phyloP scores from a whole-genome alignment of 1,284 basidiomycete species.

The Anthracocystis walkeri region DNA sequence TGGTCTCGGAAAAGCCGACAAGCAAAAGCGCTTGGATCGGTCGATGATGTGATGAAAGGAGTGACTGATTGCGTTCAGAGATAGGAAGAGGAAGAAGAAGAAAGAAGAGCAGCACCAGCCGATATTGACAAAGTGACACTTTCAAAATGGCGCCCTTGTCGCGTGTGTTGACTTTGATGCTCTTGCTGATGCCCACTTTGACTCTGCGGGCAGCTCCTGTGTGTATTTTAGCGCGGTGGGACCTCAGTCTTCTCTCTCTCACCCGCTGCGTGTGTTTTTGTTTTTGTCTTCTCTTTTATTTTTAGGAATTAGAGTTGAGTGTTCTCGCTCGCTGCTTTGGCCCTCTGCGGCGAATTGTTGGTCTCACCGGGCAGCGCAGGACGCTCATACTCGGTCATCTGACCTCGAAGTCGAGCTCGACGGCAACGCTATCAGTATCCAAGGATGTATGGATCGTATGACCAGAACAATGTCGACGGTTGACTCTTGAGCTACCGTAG shows the following conservation, averaged over 20 bases:
- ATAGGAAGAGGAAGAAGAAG: not conserved
- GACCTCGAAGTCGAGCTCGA: no score
- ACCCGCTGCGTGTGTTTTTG: not conserved
- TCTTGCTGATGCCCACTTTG: not conserved
- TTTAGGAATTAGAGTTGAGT: constrained; percentile 1
- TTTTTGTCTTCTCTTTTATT: not conserved
- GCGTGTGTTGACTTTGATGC: not conserved
- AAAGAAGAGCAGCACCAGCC: no score
- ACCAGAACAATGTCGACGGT: no score
- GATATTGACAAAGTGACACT: not conserved
- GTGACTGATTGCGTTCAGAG: not conserved
- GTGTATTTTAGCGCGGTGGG: not conserved
- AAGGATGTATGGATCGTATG: no score
- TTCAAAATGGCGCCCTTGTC: not conserved
- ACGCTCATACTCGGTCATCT: no score
- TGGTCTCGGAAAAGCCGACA: constrained; percentile 11
- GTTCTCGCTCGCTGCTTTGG: not conserved
- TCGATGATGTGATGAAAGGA: no score
- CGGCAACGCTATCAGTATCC: no score
- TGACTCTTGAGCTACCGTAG: no score
- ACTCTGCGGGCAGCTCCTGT: not conserved
- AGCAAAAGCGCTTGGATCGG: not conserved
- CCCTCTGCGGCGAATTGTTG: no score
- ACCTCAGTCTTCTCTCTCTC: no score
- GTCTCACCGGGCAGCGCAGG: no score